Conservation (phyloP, 768 basidiomycete genomes). For the Pisolithus tinctorius region DNA sequence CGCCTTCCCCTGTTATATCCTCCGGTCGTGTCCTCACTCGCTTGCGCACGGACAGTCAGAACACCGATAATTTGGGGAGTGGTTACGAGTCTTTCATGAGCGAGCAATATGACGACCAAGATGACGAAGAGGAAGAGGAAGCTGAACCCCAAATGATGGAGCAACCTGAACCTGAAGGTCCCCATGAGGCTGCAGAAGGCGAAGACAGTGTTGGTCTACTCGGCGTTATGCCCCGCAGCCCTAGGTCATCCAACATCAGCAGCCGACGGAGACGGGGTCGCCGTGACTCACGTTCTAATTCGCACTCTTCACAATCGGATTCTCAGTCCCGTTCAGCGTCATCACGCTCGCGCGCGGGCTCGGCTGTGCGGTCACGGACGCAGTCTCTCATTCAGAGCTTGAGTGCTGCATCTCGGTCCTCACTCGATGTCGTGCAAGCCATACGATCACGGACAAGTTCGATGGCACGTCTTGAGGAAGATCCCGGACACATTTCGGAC, state of each 20-base stretch:
- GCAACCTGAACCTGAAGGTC: constrained; percentile 44
- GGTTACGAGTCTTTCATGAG: constrained; percentile 27
- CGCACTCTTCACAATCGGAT: constrained; percentile 18
- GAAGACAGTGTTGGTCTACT: constrained; percentile 58
- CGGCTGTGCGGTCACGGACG: constrained; percentile 53
- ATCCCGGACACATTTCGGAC: constrained; percentile 31
- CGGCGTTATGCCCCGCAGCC: constrained; percentile 42
- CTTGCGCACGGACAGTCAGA: constrained; percentile 24
- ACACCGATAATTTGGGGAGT: constrained; percentile 19
- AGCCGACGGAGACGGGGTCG: constrained; percentile 27
- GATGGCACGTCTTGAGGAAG: constrained; percentile 62
- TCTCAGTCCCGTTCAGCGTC: constrained; percentile 18
- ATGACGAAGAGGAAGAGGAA: constrained; percentile 25
- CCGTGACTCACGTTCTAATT: constrained; percentile 33
- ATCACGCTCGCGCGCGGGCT: constrained; percentile 39
- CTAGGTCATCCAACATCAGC: constrained; percentile 35
- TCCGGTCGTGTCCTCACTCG: constrained; percentile 19
- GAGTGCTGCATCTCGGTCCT: constrained; percentile 53
- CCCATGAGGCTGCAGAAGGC: constrained; percentile 54
- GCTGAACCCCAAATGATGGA: constrained; percentile 34
- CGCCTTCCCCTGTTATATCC: constrained; percentile 30
- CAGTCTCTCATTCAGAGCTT: constrained; percentile 64
- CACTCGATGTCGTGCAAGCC: constrained; percentile 48
- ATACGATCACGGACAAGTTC: constrained; percentile 53
- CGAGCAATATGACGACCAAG: constrained; percentile 23